These are phyloP conservation scores for Phytopythium mirpurense DNA, from an alignment of 352 stramenopile genomes.

Conservation along the genomic window DNA sequence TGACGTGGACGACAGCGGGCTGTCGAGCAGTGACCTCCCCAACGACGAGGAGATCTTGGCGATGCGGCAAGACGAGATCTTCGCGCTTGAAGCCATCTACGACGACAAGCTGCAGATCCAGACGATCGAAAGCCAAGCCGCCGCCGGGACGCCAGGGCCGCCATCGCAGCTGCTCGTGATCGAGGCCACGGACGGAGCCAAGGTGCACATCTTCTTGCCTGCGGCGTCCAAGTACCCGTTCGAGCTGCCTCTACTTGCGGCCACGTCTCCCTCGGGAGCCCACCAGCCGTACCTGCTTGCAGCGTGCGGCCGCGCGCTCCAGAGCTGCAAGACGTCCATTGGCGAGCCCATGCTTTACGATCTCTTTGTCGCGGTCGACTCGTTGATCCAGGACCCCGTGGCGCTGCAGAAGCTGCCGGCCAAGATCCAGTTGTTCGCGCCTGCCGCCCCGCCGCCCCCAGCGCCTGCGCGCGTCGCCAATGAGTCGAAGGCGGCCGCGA, in stretches of 20 bases:
- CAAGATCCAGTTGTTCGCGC: conserved; percentile 33
- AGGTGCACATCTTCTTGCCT: conserved; percentile 54
- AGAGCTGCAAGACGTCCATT: conserved; percentile 41
- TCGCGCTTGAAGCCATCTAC: conserved; percentile 81
- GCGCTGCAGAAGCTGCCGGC: conserved; percentile 18
- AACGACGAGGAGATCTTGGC: conserved; percentile 40
- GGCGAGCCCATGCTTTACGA: conserved; percentile 83
- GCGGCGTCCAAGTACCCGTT: conserved; percentile 63
- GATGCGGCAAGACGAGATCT: conserved; percentile 67
- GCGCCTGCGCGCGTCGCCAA: neutral
- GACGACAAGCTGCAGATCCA: conserved; percentile 51
- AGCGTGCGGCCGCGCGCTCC: conserved; percentile 38
- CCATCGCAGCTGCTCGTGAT: conserved; percentile 33
- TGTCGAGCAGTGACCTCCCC: neutral
- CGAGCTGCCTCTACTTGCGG: conserved; percentile 53
- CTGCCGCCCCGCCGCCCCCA: conserved; percentile 12
- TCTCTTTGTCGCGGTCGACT: conserved; percentile 64
- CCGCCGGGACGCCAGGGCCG: conserved; percentile 6
- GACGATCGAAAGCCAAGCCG: conserved; percentile 13
- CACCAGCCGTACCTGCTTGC: conserved; percentile 40
- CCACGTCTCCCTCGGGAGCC: conserved; percentile 30
- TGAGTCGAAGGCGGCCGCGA: conserved; percentile 3
- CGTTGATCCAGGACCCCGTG: conserved; percentile 30
- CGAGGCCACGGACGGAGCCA: conserved; percentile 36
- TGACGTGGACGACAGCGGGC: conserved; percentile 15